Conservation (phyloP, 495 filamentous ascomycete species). For the Niebla homalea region DNA sequence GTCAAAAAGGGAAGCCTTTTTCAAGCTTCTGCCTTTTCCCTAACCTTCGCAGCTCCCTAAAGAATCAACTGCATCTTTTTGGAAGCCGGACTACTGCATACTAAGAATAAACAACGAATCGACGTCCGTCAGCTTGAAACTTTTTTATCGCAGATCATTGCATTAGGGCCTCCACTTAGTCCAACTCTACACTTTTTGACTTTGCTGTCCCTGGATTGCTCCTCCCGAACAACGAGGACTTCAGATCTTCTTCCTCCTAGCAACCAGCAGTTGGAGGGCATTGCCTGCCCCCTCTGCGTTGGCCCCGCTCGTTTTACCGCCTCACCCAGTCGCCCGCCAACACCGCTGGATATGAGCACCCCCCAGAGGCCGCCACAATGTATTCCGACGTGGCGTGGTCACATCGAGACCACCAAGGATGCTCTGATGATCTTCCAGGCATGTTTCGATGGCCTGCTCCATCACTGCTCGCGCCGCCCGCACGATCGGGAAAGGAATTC, state of each 20-base stretch:
- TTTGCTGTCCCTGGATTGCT: neutral
- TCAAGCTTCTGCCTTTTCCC: too few relatives aligned
- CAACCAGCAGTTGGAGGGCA: neutral
- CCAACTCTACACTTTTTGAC: neutral
- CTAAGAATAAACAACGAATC: too few relatives aligned
- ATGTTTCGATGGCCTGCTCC: slow-evolving; percentile 51
- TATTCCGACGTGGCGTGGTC: slow-evolving; percentile 47
- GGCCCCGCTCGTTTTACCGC: neutral
- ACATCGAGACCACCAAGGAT: slow-evolving; percentile 58
- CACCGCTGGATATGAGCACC: slow-evolving; percentile 12
- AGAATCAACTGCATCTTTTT: too few relatives aligned
- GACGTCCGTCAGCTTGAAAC: too few relatives aligned
- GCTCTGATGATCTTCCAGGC: slow-evolving; percentile 65
- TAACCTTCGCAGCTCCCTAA: too few relatives aligned
- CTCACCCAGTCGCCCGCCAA: neutral
- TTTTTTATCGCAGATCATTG: too few relatives aligned
- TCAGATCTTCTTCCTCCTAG: neutral
- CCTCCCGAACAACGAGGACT: neutral
- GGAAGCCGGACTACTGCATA: too few relatives aligned
- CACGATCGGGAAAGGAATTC: slow-evolving; percentile 66
- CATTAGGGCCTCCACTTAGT: neutral
- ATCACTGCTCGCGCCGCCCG: slow-evolving; percentile 67
- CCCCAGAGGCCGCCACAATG: slow-evolving; percentile 12
- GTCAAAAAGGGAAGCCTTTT: too few relatives aligned
- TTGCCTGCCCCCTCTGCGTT: neutral